Evolutionary conservation across 257 asterid genomes (phyloP), one percentile per base, ranked within the genome.

Genomic region (Buddleja alternifolia): DNA sequence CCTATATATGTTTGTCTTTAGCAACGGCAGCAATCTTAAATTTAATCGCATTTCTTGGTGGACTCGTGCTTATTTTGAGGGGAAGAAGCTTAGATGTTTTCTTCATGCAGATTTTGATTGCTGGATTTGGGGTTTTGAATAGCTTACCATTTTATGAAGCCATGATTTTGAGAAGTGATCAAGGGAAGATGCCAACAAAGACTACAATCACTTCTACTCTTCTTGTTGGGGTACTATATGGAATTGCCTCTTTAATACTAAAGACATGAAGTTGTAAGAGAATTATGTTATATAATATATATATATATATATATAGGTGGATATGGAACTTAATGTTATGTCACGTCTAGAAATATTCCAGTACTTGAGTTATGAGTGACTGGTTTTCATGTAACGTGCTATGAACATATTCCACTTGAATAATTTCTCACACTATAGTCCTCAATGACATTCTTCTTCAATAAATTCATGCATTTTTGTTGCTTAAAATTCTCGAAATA

Each of bases 111-210:
- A 47, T 83, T 12, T 64, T 81, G 1, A 9, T 90, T 2, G 74
- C 79, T n/a, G 82, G 92, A 6, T 90, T 88, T 74, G 91, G 79
- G n/a, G 81, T 75, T 46, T 10, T 77, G 74, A 90, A 88, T 74
- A 58, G 88, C 65, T 71, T 79, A 51, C 93, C 95, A 0, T 20
- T 88, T 8, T 88, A 81, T 67, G 86, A 51, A 73, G 95, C 77
- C 17, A 88, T 90, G 90, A 54, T 79, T 44, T 17, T 76, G 8
- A 85, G 93, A 75, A 62, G 77, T 7, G 93, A 87, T 66, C 68
- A 77, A 37, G 91, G 97, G 32, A 88, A 59, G 63, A 81, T 90
- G 81, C 87, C 89, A 3, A 40, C 57, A 20, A 81, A 63, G 39
- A 86, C 78, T 42, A 82, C 80, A 4, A 10, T 75, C 57, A 57